A percentile compares a stretch with the other conserved stretches of the same genome.
phyloP scores from a whole-genome alignment of 345 rosid species.

The Reutealis trisperma region DNA sequence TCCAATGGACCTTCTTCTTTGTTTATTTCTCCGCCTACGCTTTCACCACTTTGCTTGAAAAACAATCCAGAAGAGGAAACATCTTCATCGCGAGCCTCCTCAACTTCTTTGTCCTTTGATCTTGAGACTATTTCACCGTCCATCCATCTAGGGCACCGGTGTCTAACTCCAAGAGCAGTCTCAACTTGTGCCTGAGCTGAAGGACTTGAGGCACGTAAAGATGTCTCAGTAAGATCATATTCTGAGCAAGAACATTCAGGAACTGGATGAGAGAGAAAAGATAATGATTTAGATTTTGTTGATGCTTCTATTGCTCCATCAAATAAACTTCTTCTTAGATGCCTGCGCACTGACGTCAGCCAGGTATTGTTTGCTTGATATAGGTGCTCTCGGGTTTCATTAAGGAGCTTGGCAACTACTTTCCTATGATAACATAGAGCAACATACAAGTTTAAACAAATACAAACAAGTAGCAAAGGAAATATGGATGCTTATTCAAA shows the following conservation, averaged over 20 bases:
- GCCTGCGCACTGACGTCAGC: conserved; percentile 70
- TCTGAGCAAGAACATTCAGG: conserved; percentile 86
- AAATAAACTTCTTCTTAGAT: conserved; percentile 62
- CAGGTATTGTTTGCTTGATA: conserved; percentile 85
- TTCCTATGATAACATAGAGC: conserved; percentile 45
- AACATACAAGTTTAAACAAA: neutral
- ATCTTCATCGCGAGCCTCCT: conserved; percentile 79
- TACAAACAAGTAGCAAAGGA: neutral
- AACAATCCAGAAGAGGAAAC: conserved; percentile 70
- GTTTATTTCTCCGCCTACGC: conserved; percentile 58
- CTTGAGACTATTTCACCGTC: conserved; percentile 36
- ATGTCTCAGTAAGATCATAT: conserved; percentile 20
- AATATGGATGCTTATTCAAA: neutral
- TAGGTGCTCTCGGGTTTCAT: conserved; percentile 59
- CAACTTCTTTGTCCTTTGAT: conserved; percentile 63
- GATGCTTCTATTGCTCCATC: conserved; percentile 68
- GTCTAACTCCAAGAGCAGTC: conserved; percentile 52
- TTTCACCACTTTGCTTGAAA: conserved; percentile 46
- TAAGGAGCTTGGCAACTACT: conserved; percentile 61
- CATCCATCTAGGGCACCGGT: conserved; percentile 81
- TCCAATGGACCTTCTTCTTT: conserved; percentile 81
- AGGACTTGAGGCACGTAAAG: conserved; percentile 35
- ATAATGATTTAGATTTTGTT: conserved; percentile 45
- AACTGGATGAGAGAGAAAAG: conserved; percentile 80
- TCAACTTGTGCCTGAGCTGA: conserved; percentile 38